Evolutionary conservation across 2,329 filamentous ascomycete species (phyloP).

Genomic region (Fusarium armeniacum): DNA sequence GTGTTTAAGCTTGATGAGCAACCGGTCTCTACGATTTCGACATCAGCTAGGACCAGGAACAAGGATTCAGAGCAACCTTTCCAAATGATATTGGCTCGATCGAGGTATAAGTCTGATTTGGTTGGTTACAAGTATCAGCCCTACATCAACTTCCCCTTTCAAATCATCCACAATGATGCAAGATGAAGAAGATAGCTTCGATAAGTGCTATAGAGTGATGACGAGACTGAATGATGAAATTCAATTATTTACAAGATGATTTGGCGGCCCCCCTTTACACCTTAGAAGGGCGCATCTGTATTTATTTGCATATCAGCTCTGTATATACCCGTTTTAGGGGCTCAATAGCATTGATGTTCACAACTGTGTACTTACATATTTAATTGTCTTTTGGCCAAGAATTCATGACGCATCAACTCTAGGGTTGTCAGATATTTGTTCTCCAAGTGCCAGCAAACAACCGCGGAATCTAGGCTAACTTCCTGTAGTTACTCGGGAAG

Average conservation of each 20-base stretch:
- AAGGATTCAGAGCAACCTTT: not conserved
- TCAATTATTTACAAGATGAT: not conserved
- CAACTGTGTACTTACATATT: not conserved
- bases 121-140: not conserved
- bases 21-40: not conserved
- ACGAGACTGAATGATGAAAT: not conserved
- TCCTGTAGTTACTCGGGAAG: not conserved
- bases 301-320: not conserved
- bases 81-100: constrained; percentile 8
- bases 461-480: too few relatives aligned
- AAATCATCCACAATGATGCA: not conserved
- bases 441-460: not conserved
- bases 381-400: not conserved
- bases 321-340: not conserved
- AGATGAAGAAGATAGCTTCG: not conserved
- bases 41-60: not conserved
- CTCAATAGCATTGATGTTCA: not conserved
- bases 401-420: constrained; percentile 18
- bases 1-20: not conserved
- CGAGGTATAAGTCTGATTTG: constrained; percentile 2
- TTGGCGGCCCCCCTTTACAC: too few relatives aligned
- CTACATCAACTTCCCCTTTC: not conserved
- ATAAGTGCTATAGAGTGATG: constrained; percentile 2
- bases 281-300: not conserved
- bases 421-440: not conserved